Evolutionary conservation across 805 yeast genomes (phyloP).

Genomic region (Schizosaccharomyces octosporus): DNA sequence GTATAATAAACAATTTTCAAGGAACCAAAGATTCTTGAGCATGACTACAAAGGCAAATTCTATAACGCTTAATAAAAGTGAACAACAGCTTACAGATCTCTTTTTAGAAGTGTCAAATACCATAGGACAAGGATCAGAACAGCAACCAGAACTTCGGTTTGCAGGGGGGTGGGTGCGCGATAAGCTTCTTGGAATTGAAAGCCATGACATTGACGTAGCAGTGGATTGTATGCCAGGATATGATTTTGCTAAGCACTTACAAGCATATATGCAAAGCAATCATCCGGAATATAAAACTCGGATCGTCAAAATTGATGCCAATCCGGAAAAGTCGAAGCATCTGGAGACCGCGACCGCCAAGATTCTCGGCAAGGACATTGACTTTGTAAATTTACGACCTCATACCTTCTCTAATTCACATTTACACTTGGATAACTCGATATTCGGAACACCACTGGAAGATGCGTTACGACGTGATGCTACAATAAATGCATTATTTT

Average conservation of each 20-base stretch:
- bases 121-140: background rate
- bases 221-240: constrained; percentile 67
- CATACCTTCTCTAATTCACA: constrained; percentile 55
- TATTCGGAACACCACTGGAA: constrained; percentile 72
- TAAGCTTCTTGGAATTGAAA: constrained; percentile 42
- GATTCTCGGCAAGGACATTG: constrained; percentile 58
- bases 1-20: background rate
- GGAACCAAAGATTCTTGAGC: background rate
- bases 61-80: background rate
- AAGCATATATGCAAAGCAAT: constrained; percentile 23
- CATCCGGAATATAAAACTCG: constrained; percentile 11
- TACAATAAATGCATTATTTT: constrained; percentile 76
- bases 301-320: constrained; percentile 20
- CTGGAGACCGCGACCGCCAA: constrained; percentile 88
- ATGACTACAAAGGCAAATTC: background rate
- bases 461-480: constrained; percentile 92
- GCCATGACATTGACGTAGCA: constrained; percentile 82
- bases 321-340: constrained; percentile 91
- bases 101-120: background rate
- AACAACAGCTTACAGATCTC: background rate
- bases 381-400: constrained; percentile 72
- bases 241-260: constrained; percentile 36
- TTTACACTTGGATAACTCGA: constrained; percentile 60
- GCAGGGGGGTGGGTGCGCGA: constrained; percentile 4
- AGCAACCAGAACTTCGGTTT: background rate